Evolutionary conservation across 2,329 filamentous ascomycete species (phyloP), one percentile per base, ranked within the genome.

Genomic region (Fusarium sp.): DNA sequence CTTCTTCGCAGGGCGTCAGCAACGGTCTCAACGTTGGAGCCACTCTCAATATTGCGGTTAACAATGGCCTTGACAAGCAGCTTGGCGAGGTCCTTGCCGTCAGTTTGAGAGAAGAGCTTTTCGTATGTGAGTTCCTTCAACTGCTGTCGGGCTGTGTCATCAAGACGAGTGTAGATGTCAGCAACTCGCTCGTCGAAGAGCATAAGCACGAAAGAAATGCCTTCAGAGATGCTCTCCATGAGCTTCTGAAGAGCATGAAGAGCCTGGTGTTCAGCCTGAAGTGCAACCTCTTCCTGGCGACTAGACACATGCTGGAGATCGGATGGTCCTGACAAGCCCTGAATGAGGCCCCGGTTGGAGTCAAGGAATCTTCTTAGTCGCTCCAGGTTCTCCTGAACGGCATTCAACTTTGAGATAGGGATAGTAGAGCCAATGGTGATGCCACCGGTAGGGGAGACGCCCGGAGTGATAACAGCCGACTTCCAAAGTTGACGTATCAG

Each of bases 11-110:
- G 80, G n/a, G 93, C 92, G 76, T 99, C 95, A 0, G 95, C 94
- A 24, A 99, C 93, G 0, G 93, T 97, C 78, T 99, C 96, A 19
- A 99, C 94, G 64, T 98, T 99, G 5, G 93, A 94, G 9, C 96
- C 95, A 71, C 92, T 97, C 55, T 94, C 91, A 69, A 99, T 99
- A 75, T 97, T 99, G 71, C 93, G 89, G 75, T 98, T 98, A 51
- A 99, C 95, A 71, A 99, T 98, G 1, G 94, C 93, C 76, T 98
- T 99, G 53, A 99, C 95, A 2, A 99, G 83, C 52, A 97, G 86
- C 76, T 97, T 97, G 3, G 94, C 96, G 24, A 98, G 85, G 10
- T 97, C 92, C 69, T 92, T 92, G 29, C 95, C 95, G 15, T 88
- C 83, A 6, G 84, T 78, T 38, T 90, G 88, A 5, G 92, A 91